Conservation (phyloP, 306 rosid genomes). For the Dryas alaskensis region DNA sequence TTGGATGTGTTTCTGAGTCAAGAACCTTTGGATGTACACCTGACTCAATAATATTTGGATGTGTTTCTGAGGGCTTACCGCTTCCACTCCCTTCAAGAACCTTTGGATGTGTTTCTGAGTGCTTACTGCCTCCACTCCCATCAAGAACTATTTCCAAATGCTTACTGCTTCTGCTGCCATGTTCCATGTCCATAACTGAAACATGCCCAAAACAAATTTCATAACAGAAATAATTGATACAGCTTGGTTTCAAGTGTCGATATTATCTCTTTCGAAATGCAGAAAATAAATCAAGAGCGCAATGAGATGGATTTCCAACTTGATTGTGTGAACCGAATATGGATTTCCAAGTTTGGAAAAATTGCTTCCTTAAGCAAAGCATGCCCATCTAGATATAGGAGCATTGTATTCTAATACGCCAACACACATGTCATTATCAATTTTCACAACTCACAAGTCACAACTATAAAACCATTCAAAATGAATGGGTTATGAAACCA, state of each 20-base stretch:
- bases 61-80: slow-evolving; percentile 4
- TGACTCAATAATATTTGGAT: background rate
- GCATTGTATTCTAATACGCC: background rate
- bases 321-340: background rate
- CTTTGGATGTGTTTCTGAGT: slow-evolving; percentile 27
- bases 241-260: background rate
- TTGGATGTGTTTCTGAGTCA: slow-evolving; percentile 23
- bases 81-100: slow-evolving; percentile 19
- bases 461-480: background rate
- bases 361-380: background rate
- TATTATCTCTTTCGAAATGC: background rate
- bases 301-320: slow-evolving; percentile 13
- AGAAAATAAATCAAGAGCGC: slow-evolving; percentile 10
- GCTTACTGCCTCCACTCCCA: slow-evolving; percentile 29
- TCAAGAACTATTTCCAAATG: slow-evolving; percentile 21
- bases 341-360: background rate
- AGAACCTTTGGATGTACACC: slow-evolving; percentile 21
- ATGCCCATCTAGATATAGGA: background rate
- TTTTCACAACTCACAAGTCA: background rate
- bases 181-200: slow-evolving; percentile 29
- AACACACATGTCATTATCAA: background rate
- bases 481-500: background rate
- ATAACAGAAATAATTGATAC: background rate
- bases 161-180: slow-evolving; percentile 14
- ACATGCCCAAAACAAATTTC: slow-evolving; percentile 9